Evolutionary conservation across 306 rosid species (phyloP).

Genomic region (Lathyrus sativus): DNA sequence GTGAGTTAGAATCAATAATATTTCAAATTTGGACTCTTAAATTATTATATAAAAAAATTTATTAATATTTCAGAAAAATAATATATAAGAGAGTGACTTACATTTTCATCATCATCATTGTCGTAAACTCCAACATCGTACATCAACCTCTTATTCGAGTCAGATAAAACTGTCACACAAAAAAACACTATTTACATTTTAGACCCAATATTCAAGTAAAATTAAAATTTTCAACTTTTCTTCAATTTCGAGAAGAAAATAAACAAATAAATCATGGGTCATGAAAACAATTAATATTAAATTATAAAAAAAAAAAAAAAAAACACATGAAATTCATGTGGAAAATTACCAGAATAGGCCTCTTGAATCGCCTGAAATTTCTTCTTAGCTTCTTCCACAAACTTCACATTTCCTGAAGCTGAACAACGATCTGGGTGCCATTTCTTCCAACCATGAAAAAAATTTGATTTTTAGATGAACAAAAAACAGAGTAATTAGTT

Average conservation of each 20-base stretch:
- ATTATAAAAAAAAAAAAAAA: neutral
- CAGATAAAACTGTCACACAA: constrained; percentile 67
- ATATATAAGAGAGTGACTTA: constrained; percentile 27
- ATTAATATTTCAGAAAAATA: too few species aligned
- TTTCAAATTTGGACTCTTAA: too few species aligned
- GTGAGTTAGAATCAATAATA: too few species aligned
- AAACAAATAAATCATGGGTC: constrained; percentile 12
- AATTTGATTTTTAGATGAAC: neutral
- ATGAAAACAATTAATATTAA: neutral
- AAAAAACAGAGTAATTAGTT: neutral
- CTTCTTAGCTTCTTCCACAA: constrained; percentile 83
- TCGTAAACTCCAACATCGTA: constrained; percentile 93
- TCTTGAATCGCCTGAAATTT: constrained; percentile 85
- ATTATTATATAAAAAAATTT: too few species aligned
- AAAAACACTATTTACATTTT: neutral
- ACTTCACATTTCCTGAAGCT: constrained; percentile 69
- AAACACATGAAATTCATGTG: neutral
- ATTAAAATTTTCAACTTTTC: constrained; percentile 19
- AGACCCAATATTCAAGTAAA: neutral
- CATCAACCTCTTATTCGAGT: constrained; percentile 76
- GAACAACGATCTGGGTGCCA: constrained; percentile 99
- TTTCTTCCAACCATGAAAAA: constrained; percentile 36
- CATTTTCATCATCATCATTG: constrained; percentile 84
- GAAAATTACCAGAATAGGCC: constrained; percentile 89
- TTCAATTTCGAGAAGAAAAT: constrained; percentile 7